phyloP scores from a whole-genome alignment of 345 rosid genomes.

The Sonneratia caseolaris region DNA sequence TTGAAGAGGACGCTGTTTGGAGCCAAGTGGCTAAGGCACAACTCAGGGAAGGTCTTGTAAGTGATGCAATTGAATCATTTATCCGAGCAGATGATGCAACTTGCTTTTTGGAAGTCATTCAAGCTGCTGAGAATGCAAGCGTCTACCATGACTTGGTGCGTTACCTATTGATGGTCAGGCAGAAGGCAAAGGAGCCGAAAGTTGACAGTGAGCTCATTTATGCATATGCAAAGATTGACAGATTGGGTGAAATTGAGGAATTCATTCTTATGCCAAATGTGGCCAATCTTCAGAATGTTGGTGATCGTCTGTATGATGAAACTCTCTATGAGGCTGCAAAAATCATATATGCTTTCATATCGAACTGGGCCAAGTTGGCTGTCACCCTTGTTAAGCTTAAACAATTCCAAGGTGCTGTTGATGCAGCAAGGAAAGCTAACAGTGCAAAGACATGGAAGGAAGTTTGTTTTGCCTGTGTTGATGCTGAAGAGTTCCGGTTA shows the following conservation, averaged over 20 bases:
- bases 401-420: constrained; percentile 98
- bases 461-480: constrained; percentile 99
- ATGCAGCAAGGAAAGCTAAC: constrained; percentile 97
- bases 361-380: constrained; percentile 99
- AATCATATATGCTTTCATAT: constrained; percentile 82
- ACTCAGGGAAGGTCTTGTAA: constrained; percentile 85
- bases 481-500: constrained; percentile 96
- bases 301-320: constrained; percentile 88
- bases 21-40: constrained; percentile 95
- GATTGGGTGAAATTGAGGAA: constrained; percentile 85
- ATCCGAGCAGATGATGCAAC: constrained; percentile 68
- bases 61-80: constrained; percentile 94
- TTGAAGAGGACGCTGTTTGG: constrained; percentile 97
- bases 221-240: constrained; percentile 92
- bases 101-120: constrained; percentile 37
- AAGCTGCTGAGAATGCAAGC: constrained; percentile 40
- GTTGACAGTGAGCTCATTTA: constrained; percentile 90
- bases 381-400: constrained; percentile 82
- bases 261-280: constrained; percentile 98
- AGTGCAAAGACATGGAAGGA: constrained; percentile 99
- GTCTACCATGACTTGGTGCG: constrained; percentile 88
- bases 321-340: constrained; percentile 90
- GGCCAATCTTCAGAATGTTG: constrained; percentile 89
- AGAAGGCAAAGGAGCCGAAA: constrained; percentile 89
- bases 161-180: constrained; percentile 96